A percentile compares a stretch with the other conserved stretches of the same genome.
Evolutionary conservation across 1,284 basidiomycete species (phyloP).

Genomic region (Cutaneotrichosporon sp.): DNA sequence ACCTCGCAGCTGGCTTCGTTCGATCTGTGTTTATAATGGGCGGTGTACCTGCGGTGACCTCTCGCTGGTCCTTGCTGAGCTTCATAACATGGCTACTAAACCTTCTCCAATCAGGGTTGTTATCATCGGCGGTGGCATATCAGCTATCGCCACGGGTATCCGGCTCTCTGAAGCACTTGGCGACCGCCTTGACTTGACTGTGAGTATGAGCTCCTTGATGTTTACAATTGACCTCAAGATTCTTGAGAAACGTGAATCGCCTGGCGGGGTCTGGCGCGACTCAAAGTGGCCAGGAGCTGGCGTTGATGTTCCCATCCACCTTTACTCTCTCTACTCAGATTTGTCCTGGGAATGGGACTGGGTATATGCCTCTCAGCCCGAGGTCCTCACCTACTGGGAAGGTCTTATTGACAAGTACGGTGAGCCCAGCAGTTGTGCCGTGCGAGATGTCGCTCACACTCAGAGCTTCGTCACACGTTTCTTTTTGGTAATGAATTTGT

Average conservation of each 20-base stretch:
- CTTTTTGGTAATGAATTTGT: slow-evolving; percentile 21
- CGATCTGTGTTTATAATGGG: too few species aligned
- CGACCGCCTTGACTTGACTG: slow-evolving; percentile 16
- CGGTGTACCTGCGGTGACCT: too few species aligned
- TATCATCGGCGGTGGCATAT: slow-evolving; percentile 23
- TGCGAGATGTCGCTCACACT: not conserved
- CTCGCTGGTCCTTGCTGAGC: too few species aligned
- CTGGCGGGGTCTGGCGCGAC: slow-evolving; percentile 34
- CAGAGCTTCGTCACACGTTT: slow-evolving; percentile 15
- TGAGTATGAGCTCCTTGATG: slow-evolving; percentile 3
- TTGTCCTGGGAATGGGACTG: slow-evolving; percentile 16
- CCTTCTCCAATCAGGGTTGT: slow-evolving; percentile 11
- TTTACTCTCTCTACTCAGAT: slow-evolving; percentile 28
- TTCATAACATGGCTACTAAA: too few species aligned
- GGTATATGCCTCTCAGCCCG: slow-evolving; percentile 16
- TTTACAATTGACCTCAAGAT: slow-evolving; percentile 13
- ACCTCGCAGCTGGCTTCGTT: too few species aligned
- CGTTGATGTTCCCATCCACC: slow-evolving; percentile 33
- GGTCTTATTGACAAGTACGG: slow-evolving; percentile 17
- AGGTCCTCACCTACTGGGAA: slow-evolving; percentile 27
- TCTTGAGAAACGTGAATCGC: slow-evolving; percentile 20
- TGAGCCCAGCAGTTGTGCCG: not conserved
- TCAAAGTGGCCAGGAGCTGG: slow-evolving; percentile 24
- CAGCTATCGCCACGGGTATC: slow-evolving; percentile 31
- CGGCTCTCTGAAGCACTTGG: slow-evolving; percentile 25